Percentiles rank a stretch among this genome's conserved stretches.
phyloP scores from a whole-genome alignment of 2,329 filamentous ascomycete genomes.

The Byssoonygena ceratinophila region DNA sequence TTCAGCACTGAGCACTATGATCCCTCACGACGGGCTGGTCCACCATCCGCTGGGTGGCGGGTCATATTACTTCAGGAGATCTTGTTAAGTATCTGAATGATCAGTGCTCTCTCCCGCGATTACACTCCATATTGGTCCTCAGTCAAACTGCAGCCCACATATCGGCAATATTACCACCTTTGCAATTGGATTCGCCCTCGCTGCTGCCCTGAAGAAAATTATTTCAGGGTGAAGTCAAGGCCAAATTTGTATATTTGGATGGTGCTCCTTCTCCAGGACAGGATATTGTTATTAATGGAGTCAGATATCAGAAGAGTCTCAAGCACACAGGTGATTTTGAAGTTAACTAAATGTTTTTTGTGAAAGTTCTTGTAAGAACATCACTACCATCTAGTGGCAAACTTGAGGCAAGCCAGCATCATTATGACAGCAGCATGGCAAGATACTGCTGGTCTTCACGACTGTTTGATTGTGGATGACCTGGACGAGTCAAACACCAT shows the following conservation, averaged over 20 bases:
- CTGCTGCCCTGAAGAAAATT: neutral
- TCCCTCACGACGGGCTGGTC: constrained; percentile 6
- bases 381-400: no score
- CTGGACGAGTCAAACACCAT: no score
- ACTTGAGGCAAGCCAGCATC: no score
- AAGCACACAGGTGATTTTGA: constrained; percentile 8
- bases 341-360: constrained; percentile 2
- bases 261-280: constrained; percentile 14
- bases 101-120: constrained; percentile 10
- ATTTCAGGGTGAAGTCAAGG: constrained; percentile 6
- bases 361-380: constrained; percentile 4
- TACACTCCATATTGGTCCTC: constrained; percentile 13
- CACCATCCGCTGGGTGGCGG: constrained; percentile 16
- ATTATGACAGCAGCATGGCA: no score
- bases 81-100: constrained; percentile 12
- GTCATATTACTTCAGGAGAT: constrained; percentile 15
- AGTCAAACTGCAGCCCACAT: constrained; percentile 18
- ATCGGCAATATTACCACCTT: constrained; percentile 16
- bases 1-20: neutral
- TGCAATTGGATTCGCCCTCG: constrained; percentile 10
- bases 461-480: no score
- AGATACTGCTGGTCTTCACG: no score
- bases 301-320: constrained; percentile 15
- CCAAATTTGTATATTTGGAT: constrained; percentile 15
- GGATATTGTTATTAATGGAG: constrained; percentile 7